phyloP scores from a whole-genome alignment of 1,139 yeast genomes.

The Blastobotrys proliferans region DNA sequence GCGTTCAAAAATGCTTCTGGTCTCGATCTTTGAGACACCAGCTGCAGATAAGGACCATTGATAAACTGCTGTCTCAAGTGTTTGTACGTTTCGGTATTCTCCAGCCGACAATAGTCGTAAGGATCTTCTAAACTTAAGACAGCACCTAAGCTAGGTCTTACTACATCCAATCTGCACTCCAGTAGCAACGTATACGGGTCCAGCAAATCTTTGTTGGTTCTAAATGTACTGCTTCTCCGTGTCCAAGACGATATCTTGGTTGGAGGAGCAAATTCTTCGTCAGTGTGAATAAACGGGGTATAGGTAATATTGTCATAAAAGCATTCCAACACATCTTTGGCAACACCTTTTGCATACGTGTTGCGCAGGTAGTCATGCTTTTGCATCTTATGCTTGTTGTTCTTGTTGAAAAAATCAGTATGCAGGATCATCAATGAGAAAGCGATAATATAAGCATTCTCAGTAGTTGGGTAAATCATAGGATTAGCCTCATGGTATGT shows the following conservation, averaged over 20 bases:
- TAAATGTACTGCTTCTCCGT: slow-evolving; percentile 25
- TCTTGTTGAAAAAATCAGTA: slow-evolving; percentile 63
- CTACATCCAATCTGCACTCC: slow-evolving; percentile 34
- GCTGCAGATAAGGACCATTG: slow-evolving; percentile 35
- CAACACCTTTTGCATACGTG: slow-evolving; percentile 40
- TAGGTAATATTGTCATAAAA: slow-evolving; percentile 61
- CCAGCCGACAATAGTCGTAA: slow-evolving; percentile 27
- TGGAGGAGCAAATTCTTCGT: slow-evolving; percentile 30
- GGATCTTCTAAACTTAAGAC: slow-evolving; percentile 31
- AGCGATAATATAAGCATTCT: slow-evolving; percentile 51
- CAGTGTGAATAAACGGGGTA: slow-evolving; percentile 46
- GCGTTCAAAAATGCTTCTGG: slow-evolving; percentile 35
- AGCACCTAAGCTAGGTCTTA: slow-evolving; percentile 34
- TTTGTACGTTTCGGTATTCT: slow-evolving; percentile 27
- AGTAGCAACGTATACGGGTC: slow-evolving; percentile 40
- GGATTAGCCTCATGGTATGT: slow-evolving; percentile 45
- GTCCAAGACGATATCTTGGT: slow-evolving; percentile 18
- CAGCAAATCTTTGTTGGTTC: slow-evolving; percentile 32
- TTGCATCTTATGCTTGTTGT: slow-evolving; percentile 60
- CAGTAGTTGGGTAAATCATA: slow-evolving; percentile 39
- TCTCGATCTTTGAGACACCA: slow-evolving; percentile 36
- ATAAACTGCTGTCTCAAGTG: slow-evolving; percentile 31
- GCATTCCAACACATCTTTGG: slow-evolving; percentile 44
- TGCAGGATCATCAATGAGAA: slow-evolving; percentile 64
- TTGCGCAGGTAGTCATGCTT: slow-evolving; percentile 55